phyloP scores from a whole-genome alignment of 2,329 filamentous ascomycete species.

The Decorospora gaudefroyi region DNA sequence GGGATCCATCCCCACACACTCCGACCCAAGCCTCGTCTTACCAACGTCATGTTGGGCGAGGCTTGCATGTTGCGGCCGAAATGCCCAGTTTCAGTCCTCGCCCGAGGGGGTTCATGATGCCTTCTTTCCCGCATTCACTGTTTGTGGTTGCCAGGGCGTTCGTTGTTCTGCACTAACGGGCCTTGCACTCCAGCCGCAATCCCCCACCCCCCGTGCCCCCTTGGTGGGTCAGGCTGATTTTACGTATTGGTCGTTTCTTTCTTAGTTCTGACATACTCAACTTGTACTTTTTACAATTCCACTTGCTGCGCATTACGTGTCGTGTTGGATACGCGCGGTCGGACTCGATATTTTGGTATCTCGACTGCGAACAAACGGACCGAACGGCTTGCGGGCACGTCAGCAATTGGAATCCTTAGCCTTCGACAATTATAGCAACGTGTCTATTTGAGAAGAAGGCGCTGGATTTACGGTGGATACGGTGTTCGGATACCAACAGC shows the following conservation, averaged over 20 bases:
- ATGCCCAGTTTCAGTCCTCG: neutral
- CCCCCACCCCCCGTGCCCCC: neutral
- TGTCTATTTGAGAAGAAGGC: neutral
- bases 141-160: neutral
- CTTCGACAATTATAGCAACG: neutral
- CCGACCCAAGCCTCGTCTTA: neutral
- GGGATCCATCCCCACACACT: slow-evolving; percentile 6
- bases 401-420: neutral
- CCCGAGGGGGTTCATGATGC: neutral
- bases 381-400: too few species aligned
- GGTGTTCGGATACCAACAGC: neutral
- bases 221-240: neutral
- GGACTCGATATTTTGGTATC: neutral
- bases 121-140: neutral
- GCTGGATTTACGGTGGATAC: too few species aligned
- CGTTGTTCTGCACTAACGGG: neutral
- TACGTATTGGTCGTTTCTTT: neutral
- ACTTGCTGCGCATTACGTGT: neutral
- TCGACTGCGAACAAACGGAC: neutral
- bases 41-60: slow-evolving; percentile 10
- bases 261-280: too few species aligned
- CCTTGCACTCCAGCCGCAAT: neutral
- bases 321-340: neutral
- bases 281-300: slow-evolving; percentile 1
- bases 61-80: slow-evolving; percentile 4